A percentile compares a stretch with the other conserved stretches of the same genome.
phyloP scores from a whole-genome alignment of 768 basidiomycete species.

The Zangia roseola region DNA sequence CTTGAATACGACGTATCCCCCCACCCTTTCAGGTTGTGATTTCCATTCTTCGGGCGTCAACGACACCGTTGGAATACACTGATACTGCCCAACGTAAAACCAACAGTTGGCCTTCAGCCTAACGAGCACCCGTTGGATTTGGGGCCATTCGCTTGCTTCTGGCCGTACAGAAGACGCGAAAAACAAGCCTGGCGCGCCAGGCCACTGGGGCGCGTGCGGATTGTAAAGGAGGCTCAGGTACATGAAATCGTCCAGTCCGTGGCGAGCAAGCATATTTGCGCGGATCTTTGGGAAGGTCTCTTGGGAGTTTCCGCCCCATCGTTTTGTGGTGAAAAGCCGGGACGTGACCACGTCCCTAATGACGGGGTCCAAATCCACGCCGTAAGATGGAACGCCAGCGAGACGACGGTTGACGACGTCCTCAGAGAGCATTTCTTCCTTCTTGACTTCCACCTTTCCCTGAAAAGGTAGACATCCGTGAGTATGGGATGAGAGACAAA shows the following conservation, averaged over 20 bases:
- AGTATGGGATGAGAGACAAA: too few relatives aligned
- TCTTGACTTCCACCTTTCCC: conserved; percentile 14
- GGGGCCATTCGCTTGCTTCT: neutral
- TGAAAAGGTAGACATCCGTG: neutral
- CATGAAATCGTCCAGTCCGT: conserved; percentile 21
- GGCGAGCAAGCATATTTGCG: conserved; percentile 7
- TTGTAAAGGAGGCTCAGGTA: conserved; percentile 17
- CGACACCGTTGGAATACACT: conserved; percentile 4
- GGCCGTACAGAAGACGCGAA: conserved; percentile 5
- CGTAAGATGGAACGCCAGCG: neutral
- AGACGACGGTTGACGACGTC: conserved; percentile 17
- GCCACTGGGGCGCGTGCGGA: conserved; percentile 15
- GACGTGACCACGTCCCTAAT: conserved; percentile 20
- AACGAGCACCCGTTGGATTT: conserved; percentile 6
- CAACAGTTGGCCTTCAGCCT: conserved; percentile 12
- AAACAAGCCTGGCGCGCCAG: conserved; percentile 17
- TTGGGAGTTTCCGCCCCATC: conserved; percentile 19
- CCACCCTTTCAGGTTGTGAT: conserved; percentile 15
- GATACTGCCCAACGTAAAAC: conserved; percentile 22
- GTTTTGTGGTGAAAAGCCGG: conserved; percentile 13
- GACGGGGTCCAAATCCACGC: conserved; percentile 12
- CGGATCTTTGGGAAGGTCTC: conserved; percentile 15
- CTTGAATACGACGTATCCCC: neutral
- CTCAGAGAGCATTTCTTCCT: conserved; percentile 21
- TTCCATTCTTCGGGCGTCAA: conserved; percentile 17